These are phyloP conservation scores for Coprinopsis sp. DNA, from an alignment of 768 basidiomycete species.

Conservation along the genomic window DNA sequence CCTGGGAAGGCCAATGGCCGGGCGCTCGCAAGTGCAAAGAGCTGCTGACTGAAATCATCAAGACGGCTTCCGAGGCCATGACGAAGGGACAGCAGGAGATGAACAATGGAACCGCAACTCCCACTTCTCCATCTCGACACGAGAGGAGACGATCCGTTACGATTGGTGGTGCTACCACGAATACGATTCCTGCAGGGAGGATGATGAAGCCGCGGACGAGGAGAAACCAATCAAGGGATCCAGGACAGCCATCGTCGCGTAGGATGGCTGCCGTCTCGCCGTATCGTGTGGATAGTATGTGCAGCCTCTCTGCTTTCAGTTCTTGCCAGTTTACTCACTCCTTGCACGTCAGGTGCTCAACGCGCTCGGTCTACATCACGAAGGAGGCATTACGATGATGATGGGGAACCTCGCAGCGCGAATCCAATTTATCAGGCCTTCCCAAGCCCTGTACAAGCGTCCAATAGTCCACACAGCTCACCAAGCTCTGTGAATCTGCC, in stretches of 20 bases:
- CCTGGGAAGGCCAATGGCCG: conserved; percentile 86
- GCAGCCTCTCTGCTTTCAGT: neutral
- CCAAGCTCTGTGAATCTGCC: conserved; percentile 69
- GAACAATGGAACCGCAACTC: conserved; percentile 4
- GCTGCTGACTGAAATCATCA: conserved; percentile 63
- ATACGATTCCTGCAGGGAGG: conserved; percentile 32
- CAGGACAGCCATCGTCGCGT: conserved; percentile 42
- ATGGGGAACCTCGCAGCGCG: conserved; percentile 38
- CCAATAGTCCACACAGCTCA: conserved; percentile 66
- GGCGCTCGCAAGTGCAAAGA: conserved; percentile 86
- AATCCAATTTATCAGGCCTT: conserved; percentile 51
- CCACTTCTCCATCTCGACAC: conserved; percentile 29
- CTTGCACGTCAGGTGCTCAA: conserved; percentile 44
- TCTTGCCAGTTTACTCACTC: conserved; percentile 16
- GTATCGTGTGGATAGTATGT: conserved; percentile 63
- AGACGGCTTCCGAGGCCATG: conserved; percentile 67
- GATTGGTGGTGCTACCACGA: conserved; percentile 38
- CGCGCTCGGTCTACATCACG: conserved; percentile 75
- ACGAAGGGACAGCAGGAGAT: conserved; percentile 27
- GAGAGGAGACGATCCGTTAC: conserved; percentile 58
- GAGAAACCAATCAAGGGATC: conserved; percentile 58
- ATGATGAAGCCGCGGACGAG: conserved; percentile 48
- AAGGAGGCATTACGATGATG: conserved; percentile 66
- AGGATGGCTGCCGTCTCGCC: conserved; percentile 58
- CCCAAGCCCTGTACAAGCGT: conserved; percentile 42